These are phyloP conservation scores for Tylopilus sp. DNA, from an alignment of 768 basidiomycete species.

Conservation along the genomic window DNA sequence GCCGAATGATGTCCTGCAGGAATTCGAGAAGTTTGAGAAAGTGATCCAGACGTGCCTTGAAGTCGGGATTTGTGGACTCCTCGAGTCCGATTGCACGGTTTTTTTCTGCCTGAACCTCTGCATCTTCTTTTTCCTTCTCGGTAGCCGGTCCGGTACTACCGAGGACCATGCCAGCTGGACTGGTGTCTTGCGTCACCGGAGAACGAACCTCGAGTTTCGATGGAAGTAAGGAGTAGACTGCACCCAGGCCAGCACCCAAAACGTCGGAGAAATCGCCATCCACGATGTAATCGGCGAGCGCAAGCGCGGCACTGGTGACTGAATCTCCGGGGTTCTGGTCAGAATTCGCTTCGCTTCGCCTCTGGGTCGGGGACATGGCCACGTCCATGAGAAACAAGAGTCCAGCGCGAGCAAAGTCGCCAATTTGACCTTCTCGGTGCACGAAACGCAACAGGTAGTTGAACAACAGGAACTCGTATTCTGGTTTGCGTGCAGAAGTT, in stretches of 20 bases:
- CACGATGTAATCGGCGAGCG: conserved; percentile 88
- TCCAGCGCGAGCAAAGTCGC: conserved; percentile 90
- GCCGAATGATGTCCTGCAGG: conserved; percentile 80
- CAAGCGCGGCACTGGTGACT: conserved; percentile 79
- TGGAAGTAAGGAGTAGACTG: conserved; percentile 89
- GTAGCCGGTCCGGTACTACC: conserved; percentile 58
- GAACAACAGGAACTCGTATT: conserved; percentile 95
- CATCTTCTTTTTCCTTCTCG: conserved; percentile 57
- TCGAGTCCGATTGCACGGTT: conserved; percentile 67
- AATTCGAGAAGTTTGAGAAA: conserved; percentile 91
- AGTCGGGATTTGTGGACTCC: conserved; percentile 69
- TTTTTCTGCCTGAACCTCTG: conserved; percentile 47
- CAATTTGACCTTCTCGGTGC: conserved; percentile 90
- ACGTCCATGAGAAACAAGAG: conserved; percentile 94
- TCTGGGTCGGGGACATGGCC: conserved; percentile 75
- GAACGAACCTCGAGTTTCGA: conserved; percentile 75
- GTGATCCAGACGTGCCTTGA: conserved; percentile 78
- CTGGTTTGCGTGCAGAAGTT: conserved; percentile 63
- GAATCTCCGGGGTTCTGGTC: conserved; percentile 47
- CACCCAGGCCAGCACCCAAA: conserved; percentile 86
- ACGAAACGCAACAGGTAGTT: conserved; percentile 94
- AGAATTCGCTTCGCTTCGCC: conserved; percentile 33
- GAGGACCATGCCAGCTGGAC: conserved; percentile 62
- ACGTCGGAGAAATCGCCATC: conserved; percentile 99
- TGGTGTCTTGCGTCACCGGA: conserved; percentile 37